phyloP scores from a whole-genome alignment of 1,284 basidiomycete species.

The Puccinia polysora region DNA sequence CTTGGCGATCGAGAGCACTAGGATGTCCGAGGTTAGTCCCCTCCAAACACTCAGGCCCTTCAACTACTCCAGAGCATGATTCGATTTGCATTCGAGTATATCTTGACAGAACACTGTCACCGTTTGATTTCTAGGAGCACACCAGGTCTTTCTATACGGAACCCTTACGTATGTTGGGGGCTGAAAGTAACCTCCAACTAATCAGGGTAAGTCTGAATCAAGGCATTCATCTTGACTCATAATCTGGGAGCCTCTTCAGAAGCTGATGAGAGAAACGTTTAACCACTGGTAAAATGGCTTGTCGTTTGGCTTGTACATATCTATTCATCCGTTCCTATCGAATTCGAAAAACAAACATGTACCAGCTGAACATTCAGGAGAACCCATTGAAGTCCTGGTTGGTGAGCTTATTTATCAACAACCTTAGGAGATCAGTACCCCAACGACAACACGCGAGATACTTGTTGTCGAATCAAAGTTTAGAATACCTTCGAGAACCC shows the following conservation, averaged over 20 bases:
- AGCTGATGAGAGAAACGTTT: neutral
- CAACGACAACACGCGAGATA: conserved; percentile 22
- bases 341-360: neutral
- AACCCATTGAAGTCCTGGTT: conserved; percentile 43
- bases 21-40: conserved; percentile 41
- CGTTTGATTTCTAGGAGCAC: conserved; percentile 24
- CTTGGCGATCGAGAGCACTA: conserved; percentile 42
- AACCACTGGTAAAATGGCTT: neutral
- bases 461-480: conserved; percentile 35
- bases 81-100: too few relatives aligned
- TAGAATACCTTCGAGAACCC: conserved; percentile 42
- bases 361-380: conserved; percentile 40
- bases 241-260: neutral
- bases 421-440: conserved; percentile 33
- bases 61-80: neutral
- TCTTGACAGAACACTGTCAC: neutral
- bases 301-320: neutral
- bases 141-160: conserved; percentile 36
- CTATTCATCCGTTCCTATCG: neutral
- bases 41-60: too few relatives aligned
- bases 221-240: neutral
- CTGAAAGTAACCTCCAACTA: conserved; percentile 32
- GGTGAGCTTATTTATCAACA: conserved; percentile 42
- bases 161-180: conserved; percentile 24
- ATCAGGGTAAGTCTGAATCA: conserved; percentile 17